phyloP scores from a whole-genome alignment of 202 grass and related monocot genomes.

The Digitaria exilis region DNA sequence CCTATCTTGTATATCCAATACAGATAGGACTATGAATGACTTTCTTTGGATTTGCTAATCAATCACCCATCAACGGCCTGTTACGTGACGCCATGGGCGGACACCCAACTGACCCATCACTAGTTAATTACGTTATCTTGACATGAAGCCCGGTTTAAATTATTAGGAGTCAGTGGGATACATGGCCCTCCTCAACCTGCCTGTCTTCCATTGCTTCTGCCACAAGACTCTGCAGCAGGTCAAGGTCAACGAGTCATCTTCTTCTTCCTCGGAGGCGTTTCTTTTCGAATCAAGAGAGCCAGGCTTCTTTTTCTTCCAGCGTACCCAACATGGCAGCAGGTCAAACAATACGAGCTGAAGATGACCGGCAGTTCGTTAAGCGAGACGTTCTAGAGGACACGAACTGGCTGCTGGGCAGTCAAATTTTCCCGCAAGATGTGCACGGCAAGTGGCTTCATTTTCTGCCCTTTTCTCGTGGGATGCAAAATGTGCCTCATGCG shows the following conservation, averaged over 20 bases:
- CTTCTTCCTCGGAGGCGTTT: background rate
- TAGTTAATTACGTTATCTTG: background rate
- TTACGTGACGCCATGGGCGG: background rate
- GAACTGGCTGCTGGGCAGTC: background rate
- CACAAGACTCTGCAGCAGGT: background rate
- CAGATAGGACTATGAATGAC: no score
- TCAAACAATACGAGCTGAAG: background rate
- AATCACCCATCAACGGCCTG: background rate
- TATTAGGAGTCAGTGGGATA: background rate
- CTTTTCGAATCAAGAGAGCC: background rate
- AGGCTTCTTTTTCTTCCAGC: constrained; percentile 2
- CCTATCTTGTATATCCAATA: no score
- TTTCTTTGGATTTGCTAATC: no score
- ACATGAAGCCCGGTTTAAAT: no score
- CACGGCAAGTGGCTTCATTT: background rate
- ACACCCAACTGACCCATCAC: background rate
- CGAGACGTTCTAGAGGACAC: background rate
- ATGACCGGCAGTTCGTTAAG: background rate
- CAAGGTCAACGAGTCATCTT: background rate
- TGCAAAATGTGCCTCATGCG: background rate
- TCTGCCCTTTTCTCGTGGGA: background rate
- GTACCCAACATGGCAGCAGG: background rate
- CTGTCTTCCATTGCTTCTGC: background rate
- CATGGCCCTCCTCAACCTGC: background rate
- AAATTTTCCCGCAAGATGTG: background rate